Conservation (phyloP, 495 filamentous ascomycete genomes). For the Immersiella caudata region DNA sequence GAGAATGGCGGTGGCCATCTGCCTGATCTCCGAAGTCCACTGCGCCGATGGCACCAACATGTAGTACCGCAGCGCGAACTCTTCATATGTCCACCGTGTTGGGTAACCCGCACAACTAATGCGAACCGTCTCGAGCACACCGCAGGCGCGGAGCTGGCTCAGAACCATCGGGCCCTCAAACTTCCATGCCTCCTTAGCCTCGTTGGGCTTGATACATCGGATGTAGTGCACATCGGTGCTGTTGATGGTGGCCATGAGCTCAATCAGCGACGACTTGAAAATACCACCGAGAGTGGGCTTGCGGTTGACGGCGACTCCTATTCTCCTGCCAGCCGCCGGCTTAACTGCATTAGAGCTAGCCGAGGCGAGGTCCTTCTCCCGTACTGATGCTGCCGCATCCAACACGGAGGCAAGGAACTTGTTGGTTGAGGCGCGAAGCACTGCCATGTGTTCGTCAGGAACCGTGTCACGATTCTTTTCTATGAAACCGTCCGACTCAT, state of each 20-base stretch:
- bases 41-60: conserved; percentile 90
- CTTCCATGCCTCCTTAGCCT: conserved; percentile 95
- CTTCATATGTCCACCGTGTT: conserved; percentile 98
- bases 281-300: conserved; percentile 98
- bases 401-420: conserved; percentile 83
- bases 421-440: conserved; percentile 83
- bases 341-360: conserved; percentile 71
- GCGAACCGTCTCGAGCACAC: conserved; percentile 97
- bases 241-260: conserved; percentile 97
- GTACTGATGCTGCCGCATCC: conserved; percentile 77
- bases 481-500: conserved; percentile 99
- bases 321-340: conserved; percentile 73
- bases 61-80: conserved; percentile 97
- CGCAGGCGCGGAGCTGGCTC: conserved; percentile 94
- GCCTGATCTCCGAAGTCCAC: conserved; percentile 91
- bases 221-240: conserved; percentile 99
- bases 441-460: conserved; percentile 95
- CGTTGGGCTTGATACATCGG: conserved; percentile 98
- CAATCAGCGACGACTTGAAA: conserved; percentile 97
- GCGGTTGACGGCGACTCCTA: conserved; percentile 87
- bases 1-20: conserved; percentile 92
- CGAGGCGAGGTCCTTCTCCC: conserved; percentile 81
- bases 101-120: conserved; percentile 98
- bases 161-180: conserved; percentile 99
- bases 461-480: conserved; percentile 99